These are phyloP conservation scores for Termitomyces sp. DNA, from an alignment of 768 basidiomycete genomes.

Conservation along the genomic window DNA sequence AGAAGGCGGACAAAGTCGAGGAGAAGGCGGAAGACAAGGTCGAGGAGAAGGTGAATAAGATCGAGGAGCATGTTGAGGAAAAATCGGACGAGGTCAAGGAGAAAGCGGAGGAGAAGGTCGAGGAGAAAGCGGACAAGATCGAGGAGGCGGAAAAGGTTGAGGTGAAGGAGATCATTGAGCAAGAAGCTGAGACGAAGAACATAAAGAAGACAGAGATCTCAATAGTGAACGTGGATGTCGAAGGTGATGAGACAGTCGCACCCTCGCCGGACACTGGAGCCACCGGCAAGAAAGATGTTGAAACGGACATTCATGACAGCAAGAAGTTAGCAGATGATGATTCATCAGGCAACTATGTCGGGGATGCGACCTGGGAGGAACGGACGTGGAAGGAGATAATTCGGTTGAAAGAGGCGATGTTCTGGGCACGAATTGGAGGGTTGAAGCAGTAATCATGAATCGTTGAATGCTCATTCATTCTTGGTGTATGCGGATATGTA, in stretches of 20 bases:
- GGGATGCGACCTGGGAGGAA: slow-evolving; percentile 81
- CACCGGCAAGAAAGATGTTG: slow-evolving; percentile 6
- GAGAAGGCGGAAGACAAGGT: neutral
- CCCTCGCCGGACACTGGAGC: neutral
- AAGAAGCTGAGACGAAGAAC: neutral
- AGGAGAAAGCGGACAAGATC: slow-evolving; percentile 4
- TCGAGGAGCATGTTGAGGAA: neutral
- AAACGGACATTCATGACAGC: slow-evolving; percentile 12
- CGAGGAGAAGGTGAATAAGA: slow-evolving; percentile 5
- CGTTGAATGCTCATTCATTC: neutral
- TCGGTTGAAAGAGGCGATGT: slow-evolving; percentile 78
- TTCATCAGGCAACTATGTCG: slow-evolving; percentile 45
- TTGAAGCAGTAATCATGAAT: slow-evolving; percentile 22
- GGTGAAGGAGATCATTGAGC: slow-evolving; percentile 10
- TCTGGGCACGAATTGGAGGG: slow-evolving; percentile 77
- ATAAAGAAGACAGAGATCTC: slow-evolving; percentile 1
- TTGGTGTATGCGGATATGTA: neutral
- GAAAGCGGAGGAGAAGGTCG: neutral
- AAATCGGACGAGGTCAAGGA: neutral
- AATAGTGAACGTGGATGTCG: neutral
- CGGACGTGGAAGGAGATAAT: slow-evolving; percentile 80
- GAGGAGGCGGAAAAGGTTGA: slow-evolving; percentile 6
- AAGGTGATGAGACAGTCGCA: neutral
- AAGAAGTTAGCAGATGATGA: slow-evolving; percentile 24
- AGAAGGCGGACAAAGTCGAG: slow-evolving; percentile 1